Evolutionary conservation across 805 yeast species (phyloP).

Genomic region (Hanseniaspora lindneri): DNA sequence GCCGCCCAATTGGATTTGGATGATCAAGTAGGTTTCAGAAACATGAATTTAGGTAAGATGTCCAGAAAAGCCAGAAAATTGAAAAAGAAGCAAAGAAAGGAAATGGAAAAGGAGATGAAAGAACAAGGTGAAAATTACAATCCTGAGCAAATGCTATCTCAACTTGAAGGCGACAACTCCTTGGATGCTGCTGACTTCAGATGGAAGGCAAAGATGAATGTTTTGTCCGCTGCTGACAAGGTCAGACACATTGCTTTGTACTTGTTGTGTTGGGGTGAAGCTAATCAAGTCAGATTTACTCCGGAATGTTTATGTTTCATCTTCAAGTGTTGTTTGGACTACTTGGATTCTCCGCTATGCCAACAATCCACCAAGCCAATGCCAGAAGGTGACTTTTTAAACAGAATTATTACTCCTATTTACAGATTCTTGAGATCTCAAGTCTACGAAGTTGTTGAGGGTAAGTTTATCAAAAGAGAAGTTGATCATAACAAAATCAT

Average conservation of each 20-base stretch:
- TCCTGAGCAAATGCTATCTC: constrained; percentile 46
- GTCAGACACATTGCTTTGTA: constrained; percentile 69
- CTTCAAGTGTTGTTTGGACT: constrained; percentile 89
- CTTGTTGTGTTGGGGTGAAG: constrained; percentile 78
- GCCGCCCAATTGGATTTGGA: constrained; percentile 82
- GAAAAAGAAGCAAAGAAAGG: constrained; percentile 68
- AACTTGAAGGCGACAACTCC: constrained; percentile 73
- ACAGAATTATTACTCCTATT: constrained; percentile 84
- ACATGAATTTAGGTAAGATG: constrained; percentile 64
- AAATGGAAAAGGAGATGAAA: constrained; percentile 53
- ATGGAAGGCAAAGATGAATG: constrained; percentile 75
- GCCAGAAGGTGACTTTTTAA: constrained; percentile 80
- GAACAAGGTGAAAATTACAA: constrained; percentile 50
- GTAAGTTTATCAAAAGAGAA: constrained; percentile 75
- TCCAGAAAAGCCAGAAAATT: constrained; percentile 74
- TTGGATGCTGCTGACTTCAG: constrained; percentile 69
- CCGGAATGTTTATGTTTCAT: constrained; percentile 84
- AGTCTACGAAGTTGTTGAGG: constrained; percentile 69
- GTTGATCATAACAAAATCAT: constrained; percentile 67
- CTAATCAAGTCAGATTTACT: constrained; percentile 87
- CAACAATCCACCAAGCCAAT: constrained; percentile 75
- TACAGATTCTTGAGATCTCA: constrained; percentile 70
- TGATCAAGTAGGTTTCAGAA: constrained; percentile 71
- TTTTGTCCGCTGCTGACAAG: constrained; percentile 60
- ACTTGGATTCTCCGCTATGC: constrained; percentile 77